Percentiles rank a stretch among this genome's conserved stretches.
Conservation (phyloP, 2,329 filamentous ascomycete species). For the Mycosphaerella arachidis region DNA sequence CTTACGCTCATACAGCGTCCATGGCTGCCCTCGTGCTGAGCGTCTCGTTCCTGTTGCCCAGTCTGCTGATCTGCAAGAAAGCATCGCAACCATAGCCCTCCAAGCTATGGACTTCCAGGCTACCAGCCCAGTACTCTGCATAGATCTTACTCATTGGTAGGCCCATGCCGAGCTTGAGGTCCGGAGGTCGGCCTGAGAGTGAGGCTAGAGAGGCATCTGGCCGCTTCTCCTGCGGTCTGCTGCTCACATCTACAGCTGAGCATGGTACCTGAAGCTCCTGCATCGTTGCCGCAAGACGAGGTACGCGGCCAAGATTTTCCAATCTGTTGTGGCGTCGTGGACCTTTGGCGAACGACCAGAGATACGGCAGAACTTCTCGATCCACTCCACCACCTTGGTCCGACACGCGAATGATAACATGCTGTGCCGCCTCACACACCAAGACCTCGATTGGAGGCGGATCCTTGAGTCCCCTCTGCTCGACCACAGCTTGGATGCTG, state of each 20-base stretch:
- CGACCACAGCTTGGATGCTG: slow-evolving; percentile 86
- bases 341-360: slow-evolving; percentile 97
- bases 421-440: slow-evolving; percentile 87
- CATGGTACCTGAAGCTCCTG: slow-evolving; percentile 52
- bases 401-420: slow-evolving; percentile 93
- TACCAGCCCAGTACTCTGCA: slow-evolving; percentile 97
- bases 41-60: slow-evolving; percentile 98
- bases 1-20: slow-evolving; percentile 31
- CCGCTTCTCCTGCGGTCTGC: slow-evolving; percentile 27
- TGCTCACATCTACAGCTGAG: slow-evolving; percentile 20
- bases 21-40: slow-evolving; percentile 58
- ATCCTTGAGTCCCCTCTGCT: slow-evolving; percentile 50
- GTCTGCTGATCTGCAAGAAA: slow-evolving; percentile 90
- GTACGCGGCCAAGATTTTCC: slow-evolving; percentile 81
- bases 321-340: slow-evolving; percentile 72
- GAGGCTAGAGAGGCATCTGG: slow-evolving; percentile 68
- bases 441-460: slow-evolving; percentile 88
- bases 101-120: slow-evolving; percentile 80
- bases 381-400: slow-evolving; percentile 93
- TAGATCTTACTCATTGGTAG: slow-evolving; percentile 91
- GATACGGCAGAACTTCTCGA: slow-evolving; percentile 74
- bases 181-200: slow-evolving; percentile 76
- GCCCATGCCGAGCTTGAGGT: slow-evolving; percentile 86
- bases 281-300: slow-evolving; percentile 87
- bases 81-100: slow-evolving; percentile 96